Conservation (phyloP, 331 rosid species). For the Acacia concinna region DNA sequence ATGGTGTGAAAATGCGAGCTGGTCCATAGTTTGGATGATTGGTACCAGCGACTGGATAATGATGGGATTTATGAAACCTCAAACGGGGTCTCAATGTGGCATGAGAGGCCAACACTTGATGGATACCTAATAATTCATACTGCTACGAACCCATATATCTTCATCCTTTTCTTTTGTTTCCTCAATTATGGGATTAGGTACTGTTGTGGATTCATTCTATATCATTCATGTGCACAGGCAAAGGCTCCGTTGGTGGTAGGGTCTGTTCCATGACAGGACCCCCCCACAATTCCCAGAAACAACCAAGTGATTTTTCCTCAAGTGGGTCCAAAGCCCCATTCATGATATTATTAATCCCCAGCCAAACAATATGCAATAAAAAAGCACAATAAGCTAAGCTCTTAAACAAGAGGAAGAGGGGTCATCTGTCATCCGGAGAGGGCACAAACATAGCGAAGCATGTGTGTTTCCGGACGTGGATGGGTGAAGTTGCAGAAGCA, state of each 20-base stretch:
- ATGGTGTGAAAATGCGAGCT: neutral
- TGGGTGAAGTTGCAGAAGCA: slow-evolving; percentile 51
- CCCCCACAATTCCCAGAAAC: neutral
- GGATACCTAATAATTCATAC: slow-evolving; percentile 25
- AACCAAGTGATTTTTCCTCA: neutral
- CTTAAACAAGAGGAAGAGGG: slow-evolving; percentile 31
- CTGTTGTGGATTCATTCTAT: slow-evolving; percentile 30
- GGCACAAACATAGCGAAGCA: slow-evolving; percentile 51
- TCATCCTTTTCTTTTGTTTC: slow-evolving; percentile 15
- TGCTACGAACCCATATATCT: neutral
- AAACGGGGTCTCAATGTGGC: slow-evolving; percentile 26
- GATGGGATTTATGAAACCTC: slow-evolving; percentile 27
- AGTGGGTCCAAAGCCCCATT: slow-evolving; percentile 14
- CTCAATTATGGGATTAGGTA: slow-evolving; percentile 40
- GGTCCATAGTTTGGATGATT: neutral
- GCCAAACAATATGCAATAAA: slow-evolving; percentile 25
- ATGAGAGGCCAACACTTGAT: slow-evolving; percentile 30
- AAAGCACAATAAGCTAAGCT: slow-evolving; percentile 33
- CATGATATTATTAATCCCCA: neutral
- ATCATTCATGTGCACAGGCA: slow-evolving; percentile 36
- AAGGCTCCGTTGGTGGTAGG: slow-evolving; percentile 39
- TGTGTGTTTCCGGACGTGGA: slow-evolving; percentile 42
- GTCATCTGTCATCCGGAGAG: slow-evolving; percentile 46
- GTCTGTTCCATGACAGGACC: neutral
- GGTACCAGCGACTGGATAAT: neutral